These are phyloP conservation scores for Pseudisothecium myosuroides DNA, from an alignment of 225 moss, liverwort and hornwort species.

Conservation along the genomic window DNA sequence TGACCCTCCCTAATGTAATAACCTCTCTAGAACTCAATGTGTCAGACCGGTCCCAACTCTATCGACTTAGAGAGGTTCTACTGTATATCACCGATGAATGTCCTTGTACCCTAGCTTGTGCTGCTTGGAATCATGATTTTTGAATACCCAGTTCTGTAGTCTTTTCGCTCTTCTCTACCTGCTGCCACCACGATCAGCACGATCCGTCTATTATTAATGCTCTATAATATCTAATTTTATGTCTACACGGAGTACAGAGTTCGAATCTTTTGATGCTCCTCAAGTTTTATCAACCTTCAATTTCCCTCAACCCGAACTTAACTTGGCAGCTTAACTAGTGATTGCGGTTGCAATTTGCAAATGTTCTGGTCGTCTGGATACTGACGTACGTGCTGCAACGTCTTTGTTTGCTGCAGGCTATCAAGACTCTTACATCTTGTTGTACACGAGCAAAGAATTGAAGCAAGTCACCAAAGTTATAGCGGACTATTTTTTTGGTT, in stretches of 20 bases:
- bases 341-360: background rate
- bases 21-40: too few relatives aligned
- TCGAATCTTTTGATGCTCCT: background rate
- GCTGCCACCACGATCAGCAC: background rate
- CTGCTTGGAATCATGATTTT: background rate
- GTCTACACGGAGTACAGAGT: background rate
- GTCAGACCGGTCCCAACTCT: too few relatives aligned
- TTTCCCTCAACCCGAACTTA: background rate
- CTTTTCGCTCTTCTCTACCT: background rate
- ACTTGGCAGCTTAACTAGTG: background rate
- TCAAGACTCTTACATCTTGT: background rate
- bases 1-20: too few relatives aligned
- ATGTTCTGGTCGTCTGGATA: background rate
- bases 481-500: background rate
- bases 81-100: too few relatives aligned
- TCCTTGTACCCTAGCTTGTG: background rate
- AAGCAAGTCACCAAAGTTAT: background rate
- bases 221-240: background rate
- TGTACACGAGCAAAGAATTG: background rate
- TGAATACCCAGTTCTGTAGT: background rate
- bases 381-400: background rate
- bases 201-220: background rate
- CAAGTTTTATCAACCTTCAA: background rate
- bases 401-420: background rate
- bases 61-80: too few relatives aligned